Base-by-base conservation (phyloP, 139 green algal genomes). In the Klebsormidium nitens region DNA sequence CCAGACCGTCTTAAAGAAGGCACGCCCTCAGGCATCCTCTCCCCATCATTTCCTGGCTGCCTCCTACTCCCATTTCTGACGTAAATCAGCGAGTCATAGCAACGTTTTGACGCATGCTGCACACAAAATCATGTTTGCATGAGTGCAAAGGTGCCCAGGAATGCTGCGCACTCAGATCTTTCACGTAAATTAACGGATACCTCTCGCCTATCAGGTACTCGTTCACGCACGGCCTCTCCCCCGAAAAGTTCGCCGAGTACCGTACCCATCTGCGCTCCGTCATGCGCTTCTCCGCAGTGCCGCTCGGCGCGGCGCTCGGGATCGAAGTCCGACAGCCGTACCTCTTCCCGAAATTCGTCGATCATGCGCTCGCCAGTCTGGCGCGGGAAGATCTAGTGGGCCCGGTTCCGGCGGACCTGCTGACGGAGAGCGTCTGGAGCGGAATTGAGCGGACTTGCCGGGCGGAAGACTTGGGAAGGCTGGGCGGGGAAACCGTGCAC, bases 301-400 rank as follows among this genome's bases (percentile, higher is more conserved):
- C 59, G 31, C 59, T 66, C 4, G 59, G n/a, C 32, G n/a, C 29
- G 59, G 59, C 59, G 4, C 31, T 66, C 36, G 59, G 59, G 3
- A 39, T 66, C 23, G 28, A 66, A 31, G 59, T 66, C 11, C 8
- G 46, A 31, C 65, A 72, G 47, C 65, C 65, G 38, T 66, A 65
- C 11, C 65, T 72, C 38, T 29, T 65, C 56, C 37, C 37, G 40
- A 29, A 29, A 8, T 6, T 72, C 31, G 29, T 32, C 31, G 50
- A 37, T 11, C 64, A 65, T 26, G 65, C 44, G 26, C 26, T 72
- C 29, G 44, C 23, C 39, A n/a, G n/a, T n/a, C 37, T 72, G 47
- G 64, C 35, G 32, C 44, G 46, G 47, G 65, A 36, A 11, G 65
- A 72, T 29, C 29, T 72, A 14, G 29, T 66, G 29, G 47, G 44